Base-by-base conservation (phyloP, 2,329 filamentous ascomycete genomes). In the Fusarium sp. region DNA sequence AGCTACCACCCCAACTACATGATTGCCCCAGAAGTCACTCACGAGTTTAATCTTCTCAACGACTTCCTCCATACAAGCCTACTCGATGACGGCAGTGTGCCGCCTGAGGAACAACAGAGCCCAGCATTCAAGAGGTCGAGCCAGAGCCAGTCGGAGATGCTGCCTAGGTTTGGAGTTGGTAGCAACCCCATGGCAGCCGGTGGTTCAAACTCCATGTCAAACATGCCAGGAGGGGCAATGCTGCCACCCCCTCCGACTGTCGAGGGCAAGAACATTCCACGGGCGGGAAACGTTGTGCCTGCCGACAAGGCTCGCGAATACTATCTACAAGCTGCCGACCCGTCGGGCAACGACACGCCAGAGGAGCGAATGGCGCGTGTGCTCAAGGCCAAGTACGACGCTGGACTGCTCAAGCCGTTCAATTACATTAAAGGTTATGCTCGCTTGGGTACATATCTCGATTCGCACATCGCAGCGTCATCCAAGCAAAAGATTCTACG, bases 401-500 rank as follows among this genome's bases (percentile, higher is more conserved):
- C 96, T 2, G 96, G 96, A 3, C 86, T 99, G 75, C 84, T 99
- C 61, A 96, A 94, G 77, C 96, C 96, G 3, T 99, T 99, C 86
- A 98, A 98, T 82, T 99, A 99, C 79, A 93, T 98, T 73, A 97
- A 97, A 76, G 96, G 96, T 15, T 99, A 99, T 79, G 92, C 93
- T 13, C 89, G 94, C 31, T 84, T 99, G 47, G 93, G 94, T 68
- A 90, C 91, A 67, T 99, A 98, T 79, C 94, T 99, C 85, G 94
- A 98, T 75, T 89, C 90, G 62, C 91, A 98, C 77, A 91, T 98
- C 77, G 90, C 93, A 54, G 88, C 92, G 24, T 84, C 88, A 18
- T 96, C 93, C 21, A 94, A 96, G 66, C 92, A 97, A 74, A 96
- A 97, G 82, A 98, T 99, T 66, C 83, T 97, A 43, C 90, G 93